phyloP scores from a whole-genome alignment of 768 basidiomycete genomes.

The Naematelia aurantialba region DNA sequence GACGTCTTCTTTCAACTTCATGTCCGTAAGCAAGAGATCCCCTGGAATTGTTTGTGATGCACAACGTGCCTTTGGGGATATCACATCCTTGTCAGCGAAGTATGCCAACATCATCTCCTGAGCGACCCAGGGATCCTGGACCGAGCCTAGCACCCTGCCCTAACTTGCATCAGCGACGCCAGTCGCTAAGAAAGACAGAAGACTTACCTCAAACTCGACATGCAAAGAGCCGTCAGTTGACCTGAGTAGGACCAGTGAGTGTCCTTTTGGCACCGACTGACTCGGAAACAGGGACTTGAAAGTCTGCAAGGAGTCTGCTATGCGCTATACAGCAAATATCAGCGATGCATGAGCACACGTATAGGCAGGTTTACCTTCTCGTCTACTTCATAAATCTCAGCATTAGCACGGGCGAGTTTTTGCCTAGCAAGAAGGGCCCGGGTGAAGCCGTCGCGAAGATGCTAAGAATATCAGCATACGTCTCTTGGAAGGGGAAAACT shows the following conservation, averaged over 20 bases:
- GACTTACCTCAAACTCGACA: slow-evolving; percentile 47
- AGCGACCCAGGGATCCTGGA: slow-evolving; percentile 43
- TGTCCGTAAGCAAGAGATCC: neutral
- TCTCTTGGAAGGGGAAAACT: slow-evolving; percentile 5
- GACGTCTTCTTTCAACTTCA: slow-evolving; percentile 44
- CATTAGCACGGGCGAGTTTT: slow-evolving; percentile 43
- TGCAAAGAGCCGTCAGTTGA: slow-evolving; percentile 35
- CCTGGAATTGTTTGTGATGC: neutral
- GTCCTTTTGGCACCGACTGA: slow-evolving; percentile 43
- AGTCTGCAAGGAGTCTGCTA: slow-evolving; percentile 38
- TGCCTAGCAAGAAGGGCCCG: slow-evolving; percentile 50
- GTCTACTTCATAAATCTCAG: slow-evolving; percentile 34
- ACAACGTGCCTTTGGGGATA: slow-evolving; percentile 37
- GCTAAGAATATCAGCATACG: slow-evolving; percentile 20
- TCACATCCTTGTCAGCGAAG: slow-evolving; percentile 48
- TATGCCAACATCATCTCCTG: slow-evolving; percentile 51
- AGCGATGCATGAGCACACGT: neutral
- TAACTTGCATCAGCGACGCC: slow-evolving; percentile 5
- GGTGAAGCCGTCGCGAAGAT: slow-evolving; percentile 53
- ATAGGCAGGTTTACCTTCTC: slow-evolving; percentile 35
- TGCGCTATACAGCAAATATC: slow-evolving; percentile 25
- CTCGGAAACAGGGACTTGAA: slow-evolving; percentile 51
- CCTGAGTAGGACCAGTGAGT: slow-evolving; percentile 44
- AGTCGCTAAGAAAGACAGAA: neutral
- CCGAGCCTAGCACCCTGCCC: slow-evolving; percentile 43